Percentiles rank a stretch among this genome's conserved stretches.
These are phyloP conservation scores for Theobroma grandiflorum DNA, from an alignment of 441 rosid genomes.

Conservation along the genomic window DNA sequence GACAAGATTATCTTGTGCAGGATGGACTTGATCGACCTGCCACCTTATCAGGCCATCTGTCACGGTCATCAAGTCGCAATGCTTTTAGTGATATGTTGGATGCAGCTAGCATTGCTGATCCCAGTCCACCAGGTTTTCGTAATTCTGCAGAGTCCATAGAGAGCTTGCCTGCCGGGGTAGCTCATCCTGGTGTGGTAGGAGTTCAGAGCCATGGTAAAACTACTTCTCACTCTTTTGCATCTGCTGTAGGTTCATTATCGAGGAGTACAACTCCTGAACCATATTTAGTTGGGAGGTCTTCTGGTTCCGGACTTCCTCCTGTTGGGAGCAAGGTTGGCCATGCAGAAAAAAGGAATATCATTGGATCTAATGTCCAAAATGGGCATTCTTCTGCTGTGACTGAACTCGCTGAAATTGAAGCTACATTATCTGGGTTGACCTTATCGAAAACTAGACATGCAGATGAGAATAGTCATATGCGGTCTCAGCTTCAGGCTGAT, in stretches of 20 bases:
- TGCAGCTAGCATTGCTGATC: conserved; percentile 45
- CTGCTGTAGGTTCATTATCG: conserved; percentile 67
- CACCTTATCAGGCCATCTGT: conserved; percentile 58
- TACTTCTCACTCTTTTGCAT: conserved; percentile 53
- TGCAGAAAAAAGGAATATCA: conserved; percentile 57
- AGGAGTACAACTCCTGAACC: conserved; percentile 82
- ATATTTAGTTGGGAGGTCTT: conserved; percentile 60
- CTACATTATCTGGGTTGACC: conserved; percentile 61
- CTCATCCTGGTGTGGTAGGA: conserved; percentile 47
- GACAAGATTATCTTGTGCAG: conserved; percentile 39
- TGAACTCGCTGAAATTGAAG: conserved; percentile 65
- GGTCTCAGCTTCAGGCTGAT: conserved; percentile 51
- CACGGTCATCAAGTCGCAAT: conserved; percentile 79
- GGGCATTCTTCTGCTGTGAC: conserved; percentile 48
- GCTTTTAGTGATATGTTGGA: conserved; percentile 68
- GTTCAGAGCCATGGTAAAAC: conserved; percentile 42
- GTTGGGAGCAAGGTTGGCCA: conserved; percentile 68
- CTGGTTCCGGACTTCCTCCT: conserved; percentile 72
- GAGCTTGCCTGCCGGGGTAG: conserved; percentile 55
- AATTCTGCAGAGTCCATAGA: conserved; percentile 56
- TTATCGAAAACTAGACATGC: conserved; percentile 57
- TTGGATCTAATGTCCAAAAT: conserved; percentile 53
- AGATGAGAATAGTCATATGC: conserved; percentile 48
- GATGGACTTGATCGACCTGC: conserved; percentile 79
- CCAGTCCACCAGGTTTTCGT: conserved; percentile 47